These are phyloP conservation scores for Didymella arachidicola DNA, from an alignment of 2,329 filamentous ascomycete genomes.

Conservation along the genomic window DNA sequence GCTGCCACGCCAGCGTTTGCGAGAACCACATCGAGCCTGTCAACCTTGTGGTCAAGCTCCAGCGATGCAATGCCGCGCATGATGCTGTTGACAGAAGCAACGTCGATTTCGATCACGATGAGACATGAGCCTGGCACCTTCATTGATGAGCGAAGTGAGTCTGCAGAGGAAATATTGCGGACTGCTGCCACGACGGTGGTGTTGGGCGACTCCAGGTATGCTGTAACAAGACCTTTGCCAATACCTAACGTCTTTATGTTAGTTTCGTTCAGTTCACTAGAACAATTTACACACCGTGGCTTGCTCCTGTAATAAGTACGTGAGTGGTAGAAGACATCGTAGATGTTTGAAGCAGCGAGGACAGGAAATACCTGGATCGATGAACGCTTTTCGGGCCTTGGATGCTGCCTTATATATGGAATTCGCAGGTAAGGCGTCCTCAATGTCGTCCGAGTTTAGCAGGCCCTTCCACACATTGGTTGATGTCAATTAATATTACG, in stretches of 20 bases:
- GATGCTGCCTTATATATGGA: not conserved
- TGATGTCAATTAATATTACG: not conserved
- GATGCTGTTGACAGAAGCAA: constrained; percentile 33
- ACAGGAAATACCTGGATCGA: not conserved
- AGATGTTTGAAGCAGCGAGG: not conserved
- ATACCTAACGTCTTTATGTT: constrained; percentile 35
- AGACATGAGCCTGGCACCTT: constrained; percentile 25
- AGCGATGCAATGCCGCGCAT: constrained; percentile 33
- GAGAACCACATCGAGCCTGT: constrained; percentile 9
- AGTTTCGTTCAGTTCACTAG: constrained; percentile 17
- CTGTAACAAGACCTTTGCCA: constrained; percentile 45
- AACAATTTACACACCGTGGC: constrained; percentile 32
- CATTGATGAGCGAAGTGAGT: constrained; percentile 37
- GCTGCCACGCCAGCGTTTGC: constrained; percentile 26
- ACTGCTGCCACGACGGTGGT: constrained; percentile 54
- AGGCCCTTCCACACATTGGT: not conserved
- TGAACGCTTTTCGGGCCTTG: not conserved
- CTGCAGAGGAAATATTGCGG: constrained; percentile 40
- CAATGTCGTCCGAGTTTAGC: not conserved
- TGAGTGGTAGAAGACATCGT: constrained; percentile 11
- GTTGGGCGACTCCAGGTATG: constrained; percentile 49
- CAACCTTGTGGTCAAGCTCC: constrained; percentile 17
- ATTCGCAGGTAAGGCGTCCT: too few relatives aligned
- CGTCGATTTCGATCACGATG: constrained; percentile 21
- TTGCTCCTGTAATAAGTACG: constrained; percentile 46